Evolutionary conservation across 371 early-diverging fungal genomes (phyloP).

Genomic region (Chytridium lagenaria): DNA sequence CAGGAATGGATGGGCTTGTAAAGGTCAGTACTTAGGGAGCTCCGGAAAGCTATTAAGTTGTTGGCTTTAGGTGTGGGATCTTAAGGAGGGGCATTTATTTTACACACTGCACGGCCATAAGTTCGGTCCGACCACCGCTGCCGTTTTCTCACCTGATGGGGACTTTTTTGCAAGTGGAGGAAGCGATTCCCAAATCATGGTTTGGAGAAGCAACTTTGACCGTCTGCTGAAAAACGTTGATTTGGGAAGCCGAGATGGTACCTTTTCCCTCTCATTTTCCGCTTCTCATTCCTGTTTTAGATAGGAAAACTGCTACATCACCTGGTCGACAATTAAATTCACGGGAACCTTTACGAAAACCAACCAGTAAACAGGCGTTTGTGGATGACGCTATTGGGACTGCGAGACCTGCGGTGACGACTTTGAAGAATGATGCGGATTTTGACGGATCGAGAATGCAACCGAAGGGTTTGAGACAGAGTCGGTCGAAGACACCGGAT

Average conservation of each 20-base stretch:
- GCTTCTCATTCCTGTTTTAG: background rate
- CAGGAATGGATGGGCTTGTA: constrained; percentile 59
- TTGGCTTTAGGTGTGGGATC: constrained; percentile 56
- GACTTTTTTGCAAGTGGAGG: constrained; percentile 63
- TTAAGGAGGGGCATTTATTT: constrained; percentile 60
- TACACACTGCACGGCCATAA: constrained; percentile 66
- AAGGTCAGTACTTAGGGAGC: constrained; percentile 43
- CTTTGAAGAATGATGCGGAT: background rate
- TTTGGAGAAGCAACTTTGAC: constrained; percentile 63
- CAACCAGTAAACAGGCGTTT: background rate
- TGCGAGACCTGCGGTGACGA: background rate
- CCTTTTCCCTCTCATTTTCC: background rate
- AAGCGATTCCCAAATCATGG: constrained; percentile 58
- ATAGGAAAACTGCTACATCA: background rate
- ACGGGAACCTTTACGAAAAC: background rate
- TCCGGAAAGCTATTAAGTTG: background rate
- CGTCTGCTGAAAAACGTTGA: constrained; percentile 5
- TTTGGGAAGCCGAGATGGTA: background rate
- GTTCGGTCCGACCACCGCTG: constrained; percentile 57
- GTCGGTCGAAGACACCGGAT: background rate
- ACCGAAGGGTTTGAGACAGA: background rate
- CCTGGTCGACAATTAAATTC: background rate
- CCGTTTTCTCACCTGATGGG: constrained; percentile 53
- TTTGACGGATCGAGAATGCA: background rate
- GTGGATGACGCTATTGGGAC: background rate